Conservation (phyloP, 1,139 yeast species). For the Magnusiomyces paraingens region DNA sequence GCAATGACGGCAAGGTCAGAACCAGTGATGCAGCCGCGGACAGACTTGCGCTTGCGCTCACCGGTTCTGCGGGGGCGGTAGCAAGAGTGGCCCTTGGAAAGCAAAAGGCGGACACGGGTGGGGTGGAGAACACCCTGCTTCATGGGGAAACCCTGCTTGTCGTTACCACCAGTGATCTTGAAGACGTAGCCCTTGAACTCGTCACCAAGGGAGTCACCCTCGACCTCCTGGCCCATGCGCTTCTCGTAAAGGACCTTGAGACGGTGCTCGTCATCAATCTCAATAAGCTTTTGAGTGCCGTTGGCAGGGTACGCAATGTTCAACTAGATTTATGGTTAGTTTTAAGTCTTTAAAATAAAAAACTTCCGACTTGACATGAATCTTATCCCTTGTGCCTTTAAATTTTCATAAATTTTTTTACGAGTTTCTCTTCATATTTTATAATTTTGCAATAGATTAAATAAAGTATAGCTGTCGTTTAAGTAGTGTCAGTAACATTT, state of each 20-base stretch:
- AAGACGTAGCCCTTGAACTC: constrained; percentile 99
- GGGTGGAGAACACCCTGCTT: constrained; percentile 99
- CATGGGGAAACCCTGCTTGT: constrained; percentile 99
- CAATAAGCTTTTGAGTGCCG: constrained; percentile 98
- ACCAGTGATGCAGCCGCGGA: constrained; percentile 98
- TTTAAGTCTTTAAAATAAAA: not conserved
- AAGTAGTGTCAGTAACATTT: not conserved
- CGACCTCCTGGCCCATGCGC: constrained; percentile 99
- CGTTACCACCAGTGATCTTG: constrained; percentile 99
- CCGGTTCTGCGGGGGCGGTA: constrained; percentile 99
- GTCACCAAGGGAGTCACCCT: constrained; percentile 96
- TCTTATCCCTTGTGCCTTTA: not conserved
- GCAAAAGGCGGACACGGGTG: constrained; percentile 96
- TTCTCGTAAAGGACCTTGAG: constrained; percentile 98
- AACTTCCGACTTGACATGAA: not conserved
- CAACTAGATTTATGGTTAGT: constrained; percentile 41
- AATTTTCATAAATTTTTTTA: not conserved
- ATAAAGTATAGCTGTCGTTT: not conserved
- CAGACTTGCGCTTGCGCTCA: constrained; percentile 99
- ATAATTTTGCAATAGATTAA: too few relatives aligned
- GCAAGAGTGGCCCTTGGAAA: constrained; percentile 94
- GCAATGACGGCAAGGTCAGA: constrained; percentile 95
- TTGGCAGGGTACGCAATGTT: constrained; percentile 99
- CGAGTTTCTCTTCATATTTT: too few relatives aligned
- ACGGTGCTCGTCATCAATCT: constrained; percentile 98